phyloP scores from a whole-genome alignment of 345 rosid species.

The Lepidium sativum region DNA sequence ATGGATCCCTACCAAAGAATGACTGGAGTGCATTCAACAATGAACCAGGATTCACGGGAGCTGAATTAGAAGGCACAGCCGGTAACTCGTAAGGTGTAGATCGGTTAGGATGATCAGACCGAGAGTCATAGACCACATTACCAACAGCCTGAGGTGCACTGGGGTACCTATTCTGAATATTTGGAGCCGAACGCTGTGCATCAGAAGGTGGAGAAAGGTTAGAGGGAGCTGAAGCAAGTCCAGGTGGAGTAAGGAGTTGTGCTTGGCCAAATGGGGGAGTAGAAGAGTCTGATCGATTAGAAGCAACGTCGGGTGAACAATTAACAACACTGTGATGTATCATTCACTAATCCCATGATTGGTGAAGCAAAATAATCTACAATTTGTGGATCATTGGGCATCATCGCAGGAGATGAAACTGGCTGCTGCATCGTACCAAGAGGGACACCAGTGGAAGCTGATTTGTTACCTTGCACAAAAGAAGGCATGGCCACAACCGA shows the following conservation, averaged over 20 bases:
- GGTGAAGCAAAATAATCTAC: slow-evolving; percentile 30
- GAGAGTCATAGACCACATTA: slow-evolving; percentile 4
- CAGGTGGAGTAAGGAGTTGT: slow-evolving; percentile 11
- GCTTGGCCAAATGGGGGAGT: slow-evolving; percentile 23
- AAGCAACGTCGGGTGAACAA: slow-evolving; percentile 1
- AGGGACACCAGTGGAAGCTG: slow-evolving; percentile 2
- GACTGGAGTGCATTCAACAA: not conserved
- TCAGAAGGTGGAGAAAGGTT: not conserved
- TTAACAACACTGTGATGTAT: slow-evolving; percentile 25
- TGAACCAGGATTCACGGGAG: slow-evolving; percentile 13
- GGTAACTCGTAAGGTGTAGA: not conserved
- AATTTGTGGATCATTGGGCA: slow-evolving; percentile 62
- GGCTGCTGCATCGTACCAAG: slow-evolving; percentile 20
- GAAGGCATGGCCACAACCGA: slow-evolving; percentile 16
- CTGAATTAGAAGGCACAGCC: not conserved
- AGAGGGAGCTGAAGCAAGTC: slow-evolving; percentile 11
- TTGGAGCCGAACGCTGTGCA: slow-evolving; percentile 7
- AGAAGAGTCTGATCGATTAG: slow-evolving; percentile 6
- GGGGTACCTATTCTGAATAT: slow-evolving; percentile 15
- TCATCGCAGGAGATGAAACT: slow-evolving; percentile 24
- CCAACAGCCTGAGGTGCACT: slow-evolving; percentile 13
- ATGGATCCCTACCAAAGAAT: slow-evolving; percentile 8
- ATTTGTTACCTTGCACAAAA: slow-evolving; percentile 20
- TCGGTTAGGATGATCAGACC: not conserved
- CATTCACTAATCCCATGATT: slow-evolving; percentile 24